Evolutionary conservation across 768 basidiomycete species (phyloP).

Genomic region (Mycena latifolia): DNA sequence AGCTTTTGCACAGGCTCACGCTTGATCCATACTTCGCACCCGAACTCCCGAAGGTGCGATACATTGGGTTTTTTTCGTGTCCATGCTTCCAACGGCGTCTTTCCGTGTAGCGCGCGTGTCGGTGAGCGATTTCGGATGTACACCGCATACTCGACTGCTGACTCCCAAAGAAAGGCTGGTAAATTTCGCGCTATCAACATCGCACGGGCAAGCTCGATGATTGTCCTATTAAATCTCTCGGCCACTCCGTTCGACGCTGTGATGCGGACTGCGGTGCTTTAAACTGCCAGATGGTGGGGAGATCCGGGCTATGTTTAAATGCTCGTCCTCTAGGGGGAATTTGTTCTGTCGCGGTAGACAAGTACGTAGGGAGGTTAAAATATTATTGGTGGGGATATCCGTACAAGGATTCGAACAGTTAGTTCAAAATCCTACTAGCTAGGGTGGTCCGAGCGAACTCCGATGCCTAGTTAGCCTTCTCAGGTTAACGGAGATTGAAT

Average conservation of each 20-base stretch:
- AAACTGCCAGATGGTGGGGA: no score
- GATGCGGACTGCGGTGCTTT: no score
- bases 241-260: conserved; percentile 56
- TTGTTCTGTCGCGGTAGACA: no score
- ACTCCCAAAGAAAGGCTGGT: conserved; percentile 37
- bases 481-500: no score
- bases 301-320: no score
- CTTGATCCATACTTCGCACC: conserved; percentile 34
- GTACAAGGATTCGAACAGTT: no score
- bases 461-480: no score
- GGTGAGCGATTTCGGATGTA: conserved; percentile 40
- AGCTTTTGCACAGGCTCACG: conserved; percentile 21
- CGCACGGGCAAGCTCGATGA: conserved; percentile 42
- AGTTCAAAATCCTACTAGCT: no score
- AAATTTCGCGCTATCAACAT: conserved; percentile 48
- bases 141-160: conserved; percentile 38
- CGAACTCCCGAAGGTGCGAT: conserved; percentile 28
- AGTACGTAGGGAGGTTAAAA: no score
- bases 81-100: conserved; percentile 27
- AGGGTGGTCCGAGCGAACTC: no score
- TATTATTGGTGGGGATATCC: no score
- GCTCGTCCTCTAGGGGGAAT: no score
- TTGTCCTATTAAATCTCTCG: conserved; percentile 50
- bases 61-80: conserved; percentile 26
- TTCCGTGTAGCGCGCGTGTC: conserved; percentile 27